Percentiles rank a stretch among this genome's conserved stretches.
Evolutionary conservation across 2,329 filamentous ascomycete genomes (phyloP).

Genomic region (Fusarium pseudograminearum): DNA sequence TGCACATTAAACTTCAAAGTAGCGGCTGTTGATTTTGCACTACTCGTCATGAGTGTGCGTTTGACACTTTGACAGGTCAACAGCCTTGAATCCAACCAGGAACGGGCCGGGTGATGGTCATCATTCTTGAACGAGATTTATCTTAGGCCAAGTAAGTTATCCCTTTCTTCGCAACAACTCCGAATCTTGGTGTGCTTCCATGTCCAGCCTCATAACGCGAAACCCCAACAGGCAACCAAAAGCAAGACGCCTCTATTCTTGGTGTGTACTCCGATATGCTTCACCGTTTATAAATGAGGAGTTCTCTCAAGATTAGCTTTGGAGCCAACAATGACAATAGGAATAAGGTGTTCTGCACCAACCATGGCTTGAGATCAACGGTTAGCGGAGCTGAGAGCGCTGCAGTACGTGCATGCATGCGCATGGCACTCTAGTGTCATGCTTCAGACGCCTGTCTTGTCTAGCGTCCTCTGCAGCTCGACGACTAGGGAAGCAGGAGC

Average conservation of each 20-base stretch:
- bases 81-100: conserved; percentile 18
- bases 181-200: background rate
- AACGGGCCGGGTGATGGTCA: conserved; percentile 31
- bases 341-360: conserved; percentile 37
- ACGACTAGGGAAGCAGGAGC: conserved; percentile 5
- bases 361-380: conserved; percentile 32
- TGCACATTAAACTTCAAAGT: conserved; percentile 14
- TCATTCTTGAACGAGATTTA: background rate
- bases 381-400: conserved; percentile 15
- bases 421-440: background rate
- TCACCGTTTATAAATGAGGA: conserved; percentile 28
- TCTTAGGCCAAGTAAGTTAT: background rate
- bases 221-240: conserved; percentile 30
- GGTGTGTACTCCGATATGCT: conserved; percentile 27
- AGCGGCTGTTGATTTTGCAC: background rate
- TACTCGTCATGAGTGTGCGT: conserved; percentile 3
- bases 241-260: conserved; percentile 25
- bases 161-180: background rate
- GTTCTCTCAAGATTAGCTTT: conserved; percentile 11
- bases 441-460: background rate
- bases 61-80: conserved; percentile 32
- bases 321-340: conserved; percentile 35
- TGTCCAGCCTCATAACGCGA: conserved; percentile 3
- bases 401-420: background rate
- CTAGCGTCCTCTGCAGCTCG: conserved; percentile 20